Evolutionary conservation across 2,329 filamentous ascomycete species (phyloP), one percentile per base, ranked within the genome.

Genomic region (Cadophora malorum): DNA sequence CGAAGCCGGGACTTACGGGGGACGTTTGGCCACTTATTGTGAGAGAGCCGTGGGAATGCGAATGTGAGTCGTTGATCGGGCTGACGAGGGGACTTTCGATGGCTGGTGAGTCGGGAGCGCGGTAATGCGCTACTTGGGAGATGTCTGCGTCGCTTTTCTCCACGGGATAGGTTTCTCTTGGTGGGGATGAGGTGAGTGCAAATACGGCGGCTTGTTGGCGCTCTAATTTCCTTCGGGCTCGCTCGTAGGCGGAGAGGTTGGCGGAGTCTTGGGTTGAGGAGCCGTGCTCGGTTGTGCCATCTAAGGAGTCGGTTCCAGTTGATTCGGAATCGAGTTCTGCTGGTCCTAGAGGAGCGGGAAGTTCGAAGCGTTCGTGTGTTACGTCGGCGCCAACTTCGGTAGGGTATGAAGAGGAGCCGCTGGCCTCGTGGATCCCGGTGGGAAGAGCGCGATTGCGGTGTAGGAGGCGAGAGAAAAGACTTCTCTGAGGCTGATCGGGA

Each of bases 351-450:
- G 74, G 69, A 14, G 70, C 73, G 3, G 74, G 67, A 33, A 76
- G 69, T 41, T 77, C 74, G 58, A 73, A 73, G 14, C 69, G 67
- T 61, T 73, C 74, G 56, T 74, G 69, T 8, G 70, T 60, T 6
- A 68, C 69, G 49, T 75, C 72, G 6, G 73, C 71, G 9, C 63
- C 72, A 23, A 76, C 70, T 70, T 76, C 76, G 0, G 70, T 70
- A 6, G 76, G 87, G 85, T 70, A 87, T 83, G 16, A 81, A 81
- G 45, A 83, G 82, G 66, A 85, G 82, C 23, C 82, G 75, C 12
- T 86, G 81, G 67, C 85, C 85, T 72, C 86, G 84, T 63, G 12
- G 83, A 85, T 10, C 84, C 50, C 35, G 83, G 84, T 10, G 84
- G 76, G 45, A 80, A 80, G 9, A 81, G 78, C 7, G 83, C 79